Percentiles rank a stretch among this genome's conserved stretches.
Conservation (phyloP, 1,139 yeast genomes). For the Martiniozyma asiatica region DNA sequence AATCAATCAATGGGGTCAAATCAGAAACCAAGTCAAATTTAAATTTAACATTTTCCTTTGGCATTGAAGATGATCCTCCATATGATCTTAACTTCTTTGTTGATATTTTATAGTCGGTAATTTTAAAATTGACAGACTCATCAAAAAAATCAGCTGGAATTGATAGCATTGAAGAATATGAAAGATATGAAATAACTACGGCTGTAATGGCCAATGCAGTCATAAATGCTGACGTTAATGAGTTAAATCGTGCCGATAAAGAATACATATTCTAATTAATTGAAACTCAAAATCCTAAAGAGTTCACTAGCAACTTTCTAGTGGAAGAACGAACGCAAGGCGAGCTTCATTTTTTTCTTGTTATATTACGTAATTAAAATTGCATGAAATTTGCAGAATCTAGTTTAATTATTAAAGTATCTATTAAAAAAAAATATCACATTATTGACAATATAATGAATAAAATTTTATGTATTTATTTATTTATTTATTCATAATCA, state of each 20-base stretch:
- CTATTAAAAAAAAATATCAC: neutral
- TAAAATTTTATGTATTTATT: too few relatives aligned
- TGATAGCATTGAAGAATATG: conserved; percentile 32
- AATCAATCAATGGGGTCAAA: conserved; percentile 69
- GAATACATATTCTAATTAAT: conserved; percentile 28
- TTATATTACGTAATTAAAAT: neutral
- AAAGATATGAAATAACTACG: conserved; percentile 40
- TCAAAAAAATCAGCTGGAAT: conserved; percentile 31
- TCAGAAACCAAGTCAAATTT: conserved; percentile 63
- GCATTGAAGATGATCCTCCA: conserved; percentile 57
- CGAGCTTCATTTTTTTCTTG: too few relatives aligned
- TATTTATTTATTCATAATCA: too few relatives aligned
- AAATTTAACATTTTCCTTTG: conserved; percentile 71
- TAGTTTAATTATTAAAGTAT: neutral
- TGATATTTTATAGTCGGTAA: conserved; percentile 11
- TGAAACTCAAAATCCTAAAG: too few relatives aligned
- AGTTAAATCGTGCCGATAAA: conserved; percentile 36
- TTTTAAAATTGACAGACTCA: conserved; percentile 24
- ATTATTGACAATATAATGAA: too few relatives aligned
- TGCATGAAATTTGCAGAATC: neutral
- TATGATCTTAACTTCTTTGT: conserved; percentile 57
- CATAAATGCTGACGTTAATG: conserved; percentile 43
- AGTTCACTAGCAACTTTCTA: too few relatives aligned
- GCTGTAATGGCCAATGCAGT: conserved; percentile 39
- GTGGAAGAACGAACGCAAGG: too few relatives aligned